Evolutionary conservation across 2,329 filamentous ascomycete species (phyloP), one percentile per base, ranked within the genome.

Genomic region (Penicillium sp.): DNA sequence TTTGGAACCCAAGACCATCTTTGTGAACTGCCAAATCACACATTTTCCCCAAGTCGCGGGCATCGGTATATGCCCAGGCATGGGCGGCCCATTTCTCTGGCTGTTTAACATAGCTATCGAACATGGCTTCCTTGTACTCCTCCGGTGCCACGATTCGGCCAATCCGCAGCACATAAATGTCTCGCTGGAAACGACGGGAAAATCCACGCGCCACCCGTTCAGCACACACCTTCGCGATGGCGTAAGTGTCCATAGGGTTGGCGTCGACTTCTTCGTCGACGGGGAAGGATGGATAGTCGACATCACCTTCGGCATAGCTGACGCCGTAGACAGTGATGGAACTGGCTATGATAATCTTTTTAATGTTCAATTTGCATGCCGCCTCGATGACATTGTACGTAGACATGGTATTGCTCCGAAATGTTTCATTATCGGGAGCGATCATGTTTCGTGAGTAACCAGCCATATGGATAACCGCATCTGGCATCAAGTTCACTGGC

Each of bases 301-400:
- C 67, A 52, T 84, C 75, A 2, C 84, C 84, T 57, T 86, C 81
- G 0, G 80, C 78, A 59, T 84, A 86, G 56, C 80, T 84, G 0
- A 85, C 82, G 15, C 83, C 84, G 60, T 87, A 87, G 0, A 80
- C 81, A 0, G 82, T 84, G 60, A 85, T 81, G 17, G 76, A 80
- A 51, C 76, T 80, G 1, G 84, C 84, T 41, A 85, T 78, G 61
- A 87, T 75, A 59, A 87, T 80, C 61, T 87, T 87, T 58, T 77
- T 78, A 6, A 87, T 80, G 10, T 82, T 82, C 0, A 86, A 71
- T 55, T 85, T 85, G 62, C 77, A 84, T 0, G 83, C 83, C 0
- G 83, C 82, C 67, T 87, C 84, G 55, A 87, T 78, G 20, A 86
- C 77, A 59, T 87, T 87, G 68, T 85, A 85, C 0, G 80, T 83